These are phyloP conservation scores for Saccharum spontaneum DNA, from an alignment of 176 grass and related monocot genomes.

Conservation along the genomic window DNA sequence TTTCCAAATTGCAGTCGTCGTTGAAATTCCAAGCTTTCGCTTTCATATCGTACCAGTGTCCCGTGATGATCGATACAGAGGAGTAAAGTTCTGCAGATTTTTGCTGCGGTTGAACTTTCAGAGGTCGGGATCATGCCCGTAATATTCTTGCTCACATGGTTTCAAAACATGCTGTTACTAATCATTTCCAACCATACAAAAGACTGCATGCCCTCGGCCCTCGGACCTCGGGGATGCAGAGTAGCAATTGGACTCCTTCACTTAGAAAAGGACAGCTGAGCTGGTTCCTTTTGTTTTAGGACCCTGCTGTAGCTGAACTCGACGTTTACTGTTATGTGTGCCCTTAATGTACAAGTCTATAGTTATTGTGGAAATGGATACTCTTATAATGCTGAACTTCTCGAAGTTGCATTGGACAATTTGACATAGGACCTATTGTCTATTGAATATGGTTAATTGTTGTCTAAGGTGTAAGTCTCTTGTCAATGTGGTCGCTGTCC, in stretches of 20 bases:
- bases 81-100: not conserved
- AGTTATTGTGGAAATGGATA: not conserved
- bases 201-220: not conserved
- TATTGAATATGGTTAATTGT: conserved; percentile 11
- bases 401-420: conserved; percentile 1
- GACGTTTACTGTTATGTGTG: not conserved
- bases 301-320: not conserved
- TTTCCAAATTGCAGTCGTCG: not conserved
- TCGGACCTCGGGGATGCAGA: not conserved
- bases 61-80: not conserved
- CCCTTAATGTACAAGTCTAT: not conserved
- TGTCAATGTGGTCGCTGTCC: conserved; percentile 20
- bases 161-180: not conserved
- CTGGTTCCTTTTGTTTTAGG: conserved; percentile 2
- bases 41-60: not conserved
- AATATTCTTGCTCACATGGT: not conserved
- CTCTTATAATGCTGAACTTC: not conserved
- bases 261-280: not conserved
- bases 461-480: not conserved
- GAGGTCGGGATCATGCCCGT: not conserved
- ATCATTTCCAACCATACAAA: not conserved
- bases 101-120: not conserved
- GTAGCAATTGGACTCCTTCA: not conserved
- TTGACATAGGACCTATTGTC: not conserved
- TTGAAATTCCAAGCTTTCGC: not conserved